Evolutionary conservation across 768 basidiomycete species (phyloP).

Genomic region (Hericium erinaceus): DNA sequence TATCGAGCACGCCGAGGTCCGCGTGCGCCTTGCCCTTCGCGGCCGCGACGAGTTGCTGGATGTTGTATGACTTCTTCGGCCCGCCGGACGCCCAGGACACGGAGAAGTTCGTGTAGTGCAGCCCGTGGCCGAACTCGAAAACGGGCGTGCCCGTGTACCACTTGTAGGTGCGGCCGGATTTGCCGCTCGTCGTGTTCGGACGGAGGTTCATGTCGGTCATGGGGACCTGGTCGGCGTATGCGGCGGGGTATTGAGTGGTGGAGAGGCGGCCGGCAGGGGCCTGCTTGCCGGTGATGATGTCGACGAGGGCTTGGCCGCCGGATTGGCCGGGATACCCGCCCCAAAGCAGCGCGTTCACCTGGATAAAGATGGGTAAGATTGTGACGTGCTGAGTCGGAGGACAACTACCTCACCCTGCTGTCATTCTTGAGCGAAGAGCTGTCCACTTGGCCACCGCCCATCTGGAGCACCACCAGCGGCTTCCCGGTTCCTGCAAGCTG

Average conservation of each 20-base stretch:
- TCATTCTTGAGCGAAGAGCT: constrained; percentile 36
- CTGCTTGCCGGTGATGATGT: constrained; percentile 41
- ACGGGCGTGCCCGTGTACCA: constrained; percentile 45
- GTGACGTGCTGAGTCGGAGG: not conserved
- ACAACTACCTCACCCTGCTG: constrained; percentile 17
- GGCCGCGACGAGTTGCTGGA: constrained; percentile 27
- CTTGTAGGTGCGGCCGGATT: constrained; percentile 49
- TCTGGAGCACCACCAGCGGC: constrained; percentile 44
- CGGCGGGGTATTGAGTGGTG: constrained; percentile 44
- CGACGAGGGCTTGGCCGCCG: constrained; percentile 43
- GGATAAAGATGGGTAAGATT: not conserved
- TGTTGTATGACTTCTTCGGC: constrained; percentile 29
- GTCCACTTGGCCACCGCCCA: constrained; percentile 51
- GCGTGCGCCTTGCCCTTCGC: constrained; percentile 15
- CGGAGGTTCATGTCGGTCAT: constrained; percentile 55
- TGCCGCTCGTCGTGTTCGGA: constrained; percentile 28
- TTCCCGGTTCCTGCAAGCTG: constrained; percentile 40
- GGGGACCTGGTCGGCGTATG: constrained; percentile 36
- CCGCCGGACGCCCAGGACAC: constrained; percentile 28
- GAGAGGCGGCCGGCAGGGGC: constrained; percentile 48
- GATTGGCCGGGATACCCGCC: constrained; percentile 50
- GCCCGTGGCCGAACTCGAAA: constrained; percentile 45
- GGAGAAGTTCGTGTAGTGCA: constrained; percentile 44
- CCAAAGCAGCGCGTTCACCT: constrained; percentile 49
- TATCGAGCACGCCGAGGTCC: constrained; percentile 39